Conservation (phyloP, 2,329 filamentous ascomycete species). For the Xenosphaeropsis pyriputrescens region DNA sequence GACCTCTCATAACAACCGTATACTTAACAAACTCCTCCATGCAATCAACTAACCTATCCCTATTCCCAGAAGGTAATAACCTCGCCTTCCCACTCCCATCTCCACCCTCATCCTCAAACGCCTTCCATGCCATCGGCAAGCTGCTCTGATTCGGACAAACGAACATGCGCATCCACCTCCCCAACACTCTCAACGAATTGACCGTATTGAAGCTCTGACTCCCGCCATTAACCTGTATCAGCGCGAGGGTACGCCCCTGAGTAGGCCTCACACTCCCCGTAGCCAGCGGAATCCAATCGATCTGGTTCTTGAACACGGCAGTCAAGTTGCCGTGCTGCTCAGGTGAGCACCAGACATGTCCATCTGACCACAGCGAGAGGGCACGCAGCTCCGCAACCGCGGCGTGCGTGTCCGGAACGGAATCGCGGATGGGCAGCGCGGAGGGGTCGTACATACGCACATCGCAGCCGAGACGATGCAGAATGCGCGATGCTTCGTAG, state of each 20-base stretch:
- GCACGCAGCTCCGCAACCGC: conserved; percentile 49
- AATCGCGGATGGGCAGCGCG: conserved; percentile 47
- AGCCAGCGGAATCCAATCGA: conserved; percentile 53
- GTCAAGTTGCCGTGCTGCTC: conserved; percentile 55
- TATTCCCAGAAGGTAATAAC: conserved; percentile 37
- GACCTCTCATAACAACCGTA: conserved; percentile 46
- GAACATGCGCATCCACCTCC: conserved; percentile 59
- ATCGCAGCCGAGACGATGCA: conserved; percentile 50
- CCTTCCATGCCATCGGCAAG: conserved; percentile 46
- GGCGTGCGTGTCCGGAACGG: conserved; percentile 36
- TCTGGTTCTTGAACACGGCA: conserved; percentile 54
- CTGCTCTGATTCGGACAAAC: conserved; percentile 51
- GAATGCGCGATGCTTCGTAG: conserved; percentile 42
- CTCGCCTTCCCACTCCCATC: conserved; percentile 26
- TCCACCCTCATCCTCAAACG: conserved; percentile 34
- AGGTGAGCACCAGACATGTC: conserved; percentile 49
- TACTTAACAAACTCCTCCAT: conserved; percentile 62
- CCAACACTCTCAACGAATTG: conserved; percentile 48
- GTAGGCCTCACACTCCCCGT: conserved; percentile 49
- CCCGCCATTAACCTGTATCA: conserved; percentile 48
- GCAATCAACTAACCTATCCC: conserved; percentile 47
- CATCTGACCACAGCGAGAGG: conserved; percentile 49
- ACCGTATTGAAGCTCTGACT: conserved; percentile 55
- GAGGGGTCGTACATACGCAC: conserved; percentile 46
- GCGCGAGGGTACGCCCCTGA: conserved; percentile 46